These are phyloP conservation scores for Blumeria graminis DNA, from an alignment of 2,329 filamentous ascomycete species.

Conservation along the genomic window DNA sequence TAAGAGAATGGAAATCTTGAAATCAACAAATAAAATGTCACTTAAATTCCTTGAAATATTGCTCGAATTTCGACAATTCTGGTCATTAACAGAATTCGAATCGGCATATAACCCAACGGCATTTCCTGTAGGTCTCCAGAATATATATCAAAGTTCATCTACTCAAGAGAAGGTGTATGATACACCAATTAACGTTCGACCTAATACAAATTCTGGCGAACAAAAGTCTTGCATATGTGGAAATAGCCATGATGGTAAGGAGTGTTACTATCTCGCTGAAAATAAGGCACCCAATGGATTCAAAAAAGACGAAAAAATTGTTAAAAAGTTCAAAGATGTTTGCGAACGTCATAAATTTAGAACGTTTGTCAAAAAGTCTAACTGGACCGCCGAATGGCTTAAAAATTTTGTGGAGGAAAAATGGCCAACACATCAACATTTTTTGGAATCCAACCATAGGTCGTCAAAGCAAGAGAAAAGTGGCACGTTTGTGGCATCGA, in stretches of 20 bases:
- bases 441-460: no score
- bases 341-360: neutral
- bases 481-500: neutral
- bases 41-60: neutral
- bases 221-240: neutral
- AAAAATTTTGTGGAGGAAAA: neutral
- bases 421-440: neutral
- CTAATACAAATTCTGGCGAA: neutral
- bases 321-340: neutral
- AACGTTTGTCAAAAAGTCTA: neutral
- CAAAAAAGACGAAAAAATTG: neutral
- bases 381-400: neutral
- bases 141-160: no score
- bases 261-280: neutral
- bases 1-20: neutral
- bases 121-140: neutral
- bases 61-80: neutral
- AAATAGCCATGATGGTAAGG: neutral
- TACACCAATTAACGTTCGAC: neutral
- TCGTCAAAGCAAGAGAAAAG: neutral
- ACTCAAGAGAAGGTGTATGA: neutral
- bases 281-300: neutral
- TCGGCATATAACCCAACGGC: neutral
- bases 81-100: neutral
- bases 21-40: neutral